Evolutionary conservation across 2,329 filamentous ascomycete species (phyloP), one percentile per base, ranked within the genome.

Genomic region (Plectosphaerella sp.): DNA sequence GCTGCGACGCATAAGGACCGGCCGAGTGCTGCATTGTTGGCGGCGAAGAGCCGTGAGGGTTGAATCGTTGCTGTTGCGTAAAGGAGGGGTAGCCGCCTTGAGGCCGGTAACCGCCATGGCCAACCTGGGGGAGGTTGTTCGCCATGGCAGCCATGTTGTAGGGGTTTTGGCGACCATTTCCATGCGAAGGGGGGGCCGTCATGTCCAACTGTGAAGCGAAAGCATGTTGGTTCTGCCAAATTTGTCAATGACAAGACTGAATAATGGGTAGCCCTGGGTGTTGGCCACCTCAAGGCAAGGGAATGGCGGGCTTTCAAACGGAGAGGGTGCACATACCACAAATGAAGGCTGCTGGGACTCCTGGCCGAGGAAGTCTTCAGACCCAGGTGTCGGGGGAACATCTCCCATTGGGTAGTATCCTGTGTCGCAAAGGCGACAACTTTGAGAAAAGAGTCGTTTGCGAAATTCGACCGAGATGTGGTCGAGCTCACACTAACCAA

Each of bases 131-230:
- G 28, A 80, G 64, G 47, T 73, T 63, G 56, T 67, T 72, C 28
- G 66, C 64, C 68, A 82, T 71, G 15, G 65, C 57, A 18, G 59
- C 64, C 76, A 80, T 78, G 57, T 75, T 77, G 62, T 76, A 81
- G 8, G 69, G 64, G 5, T 68, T 65, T 33, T 62, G 57, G 41
- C 66, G 66, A 24, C 37, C 48, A 25, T 46, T 60, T 58, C 14
- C 61, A 59, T 58, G 49, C 35, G 53, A 45, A 16, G 59, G 55
- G 37, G 65, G 62, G 20, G 54, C 50, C 45, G 66, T 57, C 68
- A 76, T 73, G 51, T 75, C 72, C 57, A 72, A 66, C 51, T 77
- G 75, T 28, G 65, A 61, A 16, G 68, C 64, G 56, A 74, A 76
- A 3, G 68, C 61, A 62, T 73, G 68, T 51, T 72, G 70, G 4